These are phyloP conservation scores for Didymella keratinophila DNA, from an alignment of 2,329 filamentous ascomycete genomes.

Conservation along the genomic window DNA sequence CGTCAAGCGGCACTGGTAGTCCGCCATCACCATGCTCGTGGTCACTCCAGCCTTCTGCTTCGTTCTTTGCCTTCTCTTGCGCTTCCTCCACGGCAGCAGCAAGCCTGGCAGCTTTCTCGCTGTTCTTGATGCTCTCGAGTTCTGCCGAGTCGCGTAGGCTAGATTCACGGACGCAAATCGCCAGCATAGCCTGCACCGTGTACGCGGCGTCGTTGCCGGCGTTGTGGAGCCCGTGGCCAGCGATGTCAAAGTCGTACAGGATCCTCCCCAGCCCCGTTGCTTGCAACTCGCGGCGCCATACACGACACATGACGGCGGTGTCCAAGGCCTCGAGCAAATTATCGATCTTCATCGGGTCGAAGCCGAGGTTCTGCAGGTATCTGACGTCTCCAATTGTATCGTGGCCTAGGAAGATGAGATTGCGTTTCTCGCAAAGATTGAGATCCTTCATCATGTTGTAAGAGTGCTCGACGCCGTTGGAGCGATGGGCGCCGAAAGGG, in stretches of 20 bases:
- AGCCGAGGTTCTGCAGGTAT: conserved; percentile 71
- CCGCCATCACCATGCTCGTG: conserved; percentile 50
- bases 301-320: conserved; percentile 74
- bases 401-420: conserved; percentile 82
- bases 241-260: conserved; percentile 70
- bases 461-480: conserved; percentile 9
- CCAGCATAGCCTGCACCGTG: conserved; percentile 77
- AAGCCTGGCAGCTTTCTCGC: conserved; percentile 35
- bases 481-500: conserved; percentile 57
- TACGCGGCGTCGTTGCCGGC: conserved; percentile 86
- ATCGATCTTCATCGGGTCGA: conserved; percentile 62
- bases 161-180: conserved; percentile 61
- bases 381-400: conserved; percentile 71
- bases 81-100: conserved; percentile 39
- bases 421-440: conserved; percentile 55
- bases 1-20: conserved; percentile 32
- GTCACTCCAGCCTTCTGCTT: conserved; percentile 51
- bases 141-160: conserved; percentile 43
- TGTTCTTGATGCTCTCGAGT: conserved; percentile 33
- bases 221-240: conserved; percentile 76
- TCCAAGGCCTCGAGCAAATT: conserved; percentile 74
- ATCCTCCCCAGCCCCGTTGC: conserved; percentile 66
- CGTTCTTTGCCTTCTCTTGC: conserved; percentile 50
- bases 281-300: conserved; percentile 63
- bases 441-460: conserved; percentile 4